Conservation (phyloP, 805 yeast species). For the Scheffersomyces spartinae region DNA sequence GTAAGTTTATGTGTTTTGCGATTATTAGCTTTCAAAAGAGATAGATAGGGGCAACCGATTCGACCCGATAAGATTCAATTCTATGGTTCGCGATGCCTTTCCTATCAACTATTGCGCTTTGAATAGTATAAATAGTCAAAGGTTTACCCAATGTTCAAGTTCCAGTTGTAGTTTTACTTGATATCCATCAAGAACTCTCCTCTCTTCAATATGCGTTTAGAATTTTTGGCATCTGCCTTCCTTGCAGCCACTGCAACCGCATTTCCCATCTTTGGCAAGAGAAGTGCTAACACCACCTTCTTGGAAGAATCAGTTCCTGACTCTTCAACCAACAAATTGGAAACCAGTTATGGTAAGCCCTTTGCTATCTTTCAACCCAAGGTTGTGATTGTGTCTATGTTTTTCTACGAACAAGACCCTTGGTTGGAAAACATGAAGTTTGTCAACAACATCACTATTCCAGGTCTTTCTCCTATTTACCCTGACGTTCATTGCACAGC, state of each 20-base stretch:
- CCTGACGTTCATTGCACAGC: conserved; percentile 45
- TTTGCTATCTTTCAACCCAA: conserved; percentile 36
- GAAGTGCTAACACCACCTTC: conserved; percentile 6
- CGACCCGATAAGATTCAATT: no score
- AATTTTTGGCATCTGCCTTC: conserved; percentile 5
- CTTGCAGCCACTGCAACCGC: conserved; percentile 7
- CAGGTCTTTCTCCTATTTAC: conserved; percentile 54
- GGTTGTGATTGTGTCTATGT: conserved; percentile 45
- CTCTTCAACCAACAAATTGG: conserved; percentile 7
- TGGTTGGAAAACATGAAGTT: conserved; percentile 41
- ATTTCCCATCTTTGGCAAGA: conserved; percentile 7
- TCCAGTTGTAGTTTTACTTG: no score
- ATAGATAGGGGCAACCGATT: no score
- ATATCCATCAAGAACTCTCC: no score
- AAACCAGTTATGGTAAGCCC: conserved; percentile 17
- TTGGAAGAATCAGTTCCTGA: conserved; percentile 3
- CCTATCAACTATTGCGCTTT: no score
- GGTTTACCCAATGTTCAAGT: no score
- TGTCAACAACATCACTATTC: conserved; percentile 43
- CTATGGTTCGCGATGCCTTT: no score
- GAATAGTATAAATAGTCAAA: no score
- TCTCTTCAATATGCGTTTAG: no score
- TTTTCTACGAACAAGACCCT: conserved; percentile 37
- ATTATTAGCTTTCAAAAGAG: no score
- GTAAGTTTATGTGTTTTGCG: no score